Evolutionary conservation across 1,139 yeast genomes (phyloP).

Genomic region (Entelexis sorbosivorans): DNA sequence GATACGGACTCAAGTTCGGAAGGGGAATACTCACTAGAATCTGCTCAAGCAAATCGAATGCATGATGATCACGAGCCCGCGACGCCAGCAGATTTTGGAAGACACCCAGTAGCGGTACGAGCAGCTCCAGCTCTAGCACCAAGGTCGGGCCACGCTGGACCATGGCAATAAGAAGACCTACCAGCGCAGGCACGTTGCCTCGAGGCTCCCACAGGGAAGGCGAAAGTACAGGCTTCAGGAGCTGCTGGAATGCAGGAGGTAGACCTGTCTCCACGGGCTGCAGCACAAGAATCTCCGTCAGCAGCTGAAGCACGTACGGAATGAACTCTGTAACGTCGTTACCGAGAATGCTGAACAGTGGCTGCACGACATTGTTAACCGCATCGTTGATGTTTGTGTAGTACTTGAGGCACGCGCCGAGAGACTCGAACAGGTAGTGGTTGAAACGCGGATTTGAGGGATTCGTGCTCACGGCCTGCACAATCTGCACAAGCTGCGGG

Average conservation of each 20-base stretch:
- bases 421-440: constrained; percentile 81
- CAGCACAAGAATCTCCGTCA: constrained; percentile 64
- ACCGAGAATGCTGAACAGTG: constrained; percentile 54
- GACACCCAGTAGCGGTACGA: constrained; percentile 85
- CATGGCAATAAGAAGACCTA: constrained; percentile 65
- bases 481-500: constrained; percentile 56
- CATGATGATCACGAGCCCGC: constrained; percentile 64
- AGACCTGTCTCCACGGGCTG: constrained; percentile 41
- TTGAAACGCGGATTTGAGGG: constrained; percentile 93
- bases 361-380: constrained; percentile 53
- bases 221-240: constrained; percentile 71
- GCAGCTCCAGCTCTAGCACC: constrained; percentile 31
- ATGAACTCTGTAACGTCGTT: constrained; percentile 89
- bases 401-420: constrained; percentile 63
- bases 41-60: constrained; percentile 71
- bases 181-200: constrained; percentile 89
- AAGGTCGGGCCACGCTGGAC: constrained; percentile 50
- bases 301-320: constrained; percentile 82
- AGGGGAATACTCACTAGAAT: constrained; percentile 52
- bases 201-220: constrained; percentile 87
- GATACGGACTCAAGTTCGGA: constrained; percentile 41
- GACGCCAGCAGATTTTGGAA: constrained; percentile 88
- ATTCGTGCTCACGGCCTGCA: constrained; percentile 63
- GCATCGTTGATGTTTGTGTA: constrained; percentile 34
- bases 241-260: constrained; percentile 53